Evolutionary conservation across 2,329 filamentous ascomycete species (phyloP).

Genomic region (Didymella sp.): DNA sequence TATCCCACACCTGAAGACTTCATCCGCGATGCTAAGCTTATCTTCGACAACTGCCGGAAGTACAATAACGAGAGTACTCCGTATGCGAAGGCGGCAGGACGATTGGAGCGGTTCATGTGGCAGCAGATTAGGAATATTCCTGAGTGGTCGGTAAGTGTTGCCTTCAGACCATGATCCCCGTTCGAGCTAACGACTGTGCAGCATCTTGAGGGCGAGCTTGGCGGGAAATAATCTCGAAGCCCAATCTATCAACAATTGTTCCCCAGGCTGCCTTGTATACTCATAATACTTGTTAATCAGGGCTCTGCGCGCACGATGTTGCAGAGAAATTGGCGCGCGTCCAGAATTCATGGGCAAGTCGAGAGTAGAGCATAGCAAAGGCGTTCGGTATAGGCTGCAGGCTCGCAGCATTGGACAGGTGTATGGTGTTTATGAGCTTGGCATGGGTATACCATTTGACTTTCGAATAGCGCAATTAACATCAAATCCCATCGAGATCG

Average conservation of each 20-base stretch:
- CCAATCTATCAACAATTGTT: background rate
- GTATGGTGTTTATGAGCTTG: constrained; percentile 18
- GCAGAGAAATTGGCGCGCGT: background rate
- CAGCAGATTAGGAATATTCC: constrained; percentile 87
- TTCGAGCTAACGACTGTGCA: constrained; percentile 17
- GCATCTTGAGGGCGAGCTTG: constrained; percentile 44
- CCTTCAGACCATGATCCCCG: background rate
- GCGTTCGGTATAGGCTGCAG: constrained; percentile 10
- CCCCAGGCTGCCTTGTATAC: background rate
- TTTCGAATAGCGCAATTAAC: background rate
- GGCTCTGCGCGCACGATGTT: background rate
- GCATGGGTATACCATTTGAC: constrained; percentile 13
- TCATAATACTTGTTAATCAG: background rate
- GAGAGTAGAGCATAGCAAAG: constrained; percentile 11
- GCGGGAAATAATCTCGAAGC: constrained; percentile 30
- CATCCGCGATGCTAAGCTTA: constrained; percentile 82
- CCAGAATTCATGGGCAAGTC: background rate
- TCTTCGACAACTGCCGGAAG: constrained; percentile 92
- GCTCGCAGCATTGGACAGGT: constrained; percentile 26
- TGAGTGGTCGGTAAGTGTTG: constrained; percentile 69
- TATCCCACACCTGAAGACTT: constrained; percentile 94
- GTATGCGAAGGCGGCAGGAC: constrained; percentile 94
- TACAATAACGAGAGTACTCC: constrained; percentile 97
- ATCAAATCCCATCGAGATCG: background rate
- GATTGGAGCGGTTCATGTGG: constrained; percentile 95